phyloP scores from a whole-genome alignment of 139 green algal species.

The Asterochloris erici region DNA sequence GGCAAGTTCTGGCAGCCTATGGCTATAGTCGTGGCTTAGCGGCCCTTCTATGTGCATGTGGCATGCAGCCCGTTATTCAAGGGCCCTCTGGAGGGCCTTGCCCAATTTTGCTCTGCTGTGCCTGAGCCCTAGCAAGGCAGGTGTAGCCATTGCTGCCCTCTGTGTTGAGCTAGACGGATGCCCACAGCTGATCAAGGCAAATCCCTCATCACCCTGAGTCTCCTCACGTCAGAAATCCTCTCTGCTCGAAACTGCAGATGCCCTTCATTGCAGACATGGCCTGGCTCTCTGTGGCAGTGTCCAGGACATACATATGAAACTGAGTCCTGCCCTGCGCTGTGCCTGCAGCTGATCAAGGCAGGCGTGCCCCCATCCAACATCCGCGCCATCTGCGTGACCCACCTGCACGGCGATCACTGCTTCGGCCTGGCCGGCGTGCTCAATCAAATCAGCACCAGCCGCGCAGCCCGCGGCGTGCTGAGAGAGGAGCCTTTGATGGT shows the following conservation, averaged over 20 bases:
- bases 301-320: background rate
- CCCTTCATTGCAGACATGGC: background rate
- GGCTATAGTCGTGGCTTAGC: too few relatives aligned
- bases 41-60: too few relatives aligned
- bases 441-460: constrained; percentile 26
- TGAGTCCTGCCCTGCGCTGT: background rate
- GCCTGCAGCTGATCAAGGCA: constrained; percentile 23
- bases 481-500: constrained; percentile 27
- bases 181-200: background rate
- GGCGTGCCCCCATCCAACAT: constrained; percentile 43
- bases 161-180: background rate
- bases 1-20: too few relatives aligned
- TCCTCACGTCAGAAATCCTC: background rate
- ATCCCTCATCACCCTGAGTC: background rate
- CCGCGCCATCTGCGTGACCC: constrained; percentile 82
- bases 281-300: background rate
- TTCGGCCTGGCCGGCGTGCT: constrained; percentile 80
- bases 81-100: too few relatives aligned
- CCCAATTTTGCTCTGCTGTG: background rate
- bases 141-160: background rate
- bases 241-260: background rate
- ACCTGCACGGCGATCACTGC: constrained; percentile 96
- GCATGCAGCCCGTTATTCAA: too few relatives aligned
- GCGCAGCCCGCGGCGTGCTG: background rate
- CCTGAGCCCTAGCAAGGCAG: background rate